Percentiles rank a stretch among this genome's conserved stretches.
phyloP scores from a whole-genome alignment of 768 basidiomycete genomes.

The Leccinum longicurvipes region DNA sequence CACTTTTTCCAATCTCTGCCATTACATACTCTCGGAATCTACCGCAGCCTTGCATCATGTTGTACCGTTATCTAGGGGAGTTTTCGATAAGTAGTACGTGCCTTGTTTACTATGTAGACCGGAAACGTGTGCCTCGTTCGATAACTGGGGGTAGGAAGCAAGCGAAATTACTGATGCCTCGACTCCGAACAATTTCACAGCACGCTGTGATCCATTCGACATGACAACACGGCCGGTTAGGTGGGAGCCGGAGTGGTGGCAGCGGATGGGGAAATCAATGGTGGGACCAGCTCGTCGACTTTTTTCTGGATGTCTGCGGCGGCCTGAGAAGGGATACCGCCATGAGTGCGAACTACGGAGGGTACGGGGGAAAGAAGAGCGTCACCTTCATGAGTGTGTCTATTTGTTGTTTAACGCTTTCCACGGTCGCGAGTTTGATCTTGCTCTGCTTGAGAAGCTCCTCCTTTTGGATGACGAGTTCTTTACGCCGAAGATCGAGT shows the following conservation, averaged over 20 bases:
- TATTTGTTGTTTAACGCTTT: slow-evolving; percentile 75
- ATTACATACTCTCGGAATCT: slow-evolving; percentile 22
- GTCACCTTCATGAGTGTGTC: slow-evolving; percentile 71
- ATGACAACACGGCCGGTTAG: slow-evolving; percentile 6
- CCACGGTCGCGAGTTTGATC: slow-evolving; percentile 65
- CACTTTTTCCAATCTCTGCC: slow-evolving; percentile 19
- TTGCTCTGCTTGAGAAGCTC: slow-evolving; percentile 79
- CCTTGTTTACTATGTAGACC: slow-evolving; percentile 6
- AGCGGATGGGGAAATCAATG: slow-evolving; percentile 32
- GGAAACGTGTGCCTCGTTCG: slow-evolving; percentile 1
- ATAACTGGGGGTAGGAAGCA: slow-evolving; percentile 2
- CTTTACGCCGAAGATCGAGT: slow-evolving; percentile 67
- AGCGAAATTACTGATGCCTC: slow-evolving; percentile 7
- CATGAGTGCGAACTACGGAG: slow-evolving; percentile 9
- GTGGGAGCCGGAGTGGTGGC: slow-evolving; percentile 27
- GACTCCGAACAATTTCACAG: too few species aligned
- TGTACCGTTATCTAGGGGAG: slow-evolving; percentile 33
- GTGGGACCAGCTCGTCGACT: slow-evolving; percentile 62
- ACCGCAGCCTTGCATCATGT: slow-evolving; percentile 17
- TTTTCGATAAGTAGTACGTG: slow-evolving; percentile 16
- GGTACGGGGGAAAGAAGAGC: slow-evolving; percentile 1
- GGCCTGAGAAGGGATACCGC: slow-evolving; percentile 40
- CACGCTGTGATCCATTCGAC: not conserved
- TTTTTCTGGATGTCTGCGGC: slow-evolving; percentile 74
- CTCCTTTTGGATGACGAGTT: slow-evolving; percentile 68